Percentiles rank a stretch among this genome's conserved stretches.
Conservation (phyloP, 202 grass and related monocot species). For the Elaeis oleifera region DNA sequence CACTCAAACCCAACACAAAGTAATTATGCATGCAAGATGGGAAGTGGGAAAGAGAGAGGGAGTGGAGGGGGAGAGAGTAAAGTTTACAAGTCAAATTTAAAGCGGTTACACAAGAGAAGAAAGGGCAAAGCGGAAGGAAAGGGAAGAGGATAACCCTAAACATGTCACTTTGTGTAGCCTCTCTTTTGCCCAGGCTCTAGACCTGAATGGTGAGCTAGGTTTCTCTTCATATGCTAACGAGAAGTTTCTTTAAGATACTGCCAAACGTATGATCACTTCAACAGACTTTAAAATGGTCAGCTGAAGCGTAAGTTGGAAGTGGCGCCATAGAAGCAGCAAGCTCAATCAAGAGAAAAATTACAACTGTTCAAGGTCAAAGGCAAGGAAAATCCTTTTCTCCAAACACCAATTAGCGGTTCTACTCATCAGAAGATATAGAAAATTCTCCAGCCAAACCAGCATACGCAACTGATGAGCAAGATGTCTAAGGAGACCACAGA, state of each 20-base stretch:
- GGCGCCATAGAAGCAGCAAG: too few species aligned
- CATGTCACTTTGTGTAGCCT: not conserved
- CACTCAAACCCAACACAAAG: not conserved
- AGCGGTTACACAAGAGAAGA: not conserved
- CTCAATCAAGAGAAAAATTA: not conserved
- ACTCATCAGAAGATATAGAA: not conserved
- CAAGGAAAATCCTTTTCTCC: not conserved
- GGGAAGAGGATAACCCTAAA: not conserved
- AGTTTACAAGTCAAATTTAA: not conserved
- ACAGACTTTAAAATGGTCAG: too few species aligned
- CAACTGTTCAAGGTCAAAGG: not conserved
- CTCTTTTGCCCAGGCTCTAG: too few species aligned
- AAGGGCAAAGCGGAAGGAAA: not conserved
- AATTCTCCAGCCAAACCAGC: not conserved
- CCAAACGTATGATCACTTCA: too few species aligned
- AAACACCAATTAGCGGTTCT: not conserved
- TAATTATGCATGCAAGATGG: not conserved
- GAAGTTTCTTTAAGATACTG: not conserved
- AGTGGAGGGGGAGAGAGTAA: not conserved
- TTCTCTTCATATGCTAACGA: not conserved
- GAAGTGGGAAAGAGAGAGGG: too few species aligned
- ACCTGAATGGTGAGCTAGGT: not conserved
- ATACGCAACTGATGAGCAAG: not conserved
- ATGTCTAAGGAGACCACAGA: not conserved
- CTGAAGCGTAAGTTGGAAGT: too few species aligned